phyloP scores from a whole-genome alignment of 148 eudicot species.

The Cornus florida region DNA sequence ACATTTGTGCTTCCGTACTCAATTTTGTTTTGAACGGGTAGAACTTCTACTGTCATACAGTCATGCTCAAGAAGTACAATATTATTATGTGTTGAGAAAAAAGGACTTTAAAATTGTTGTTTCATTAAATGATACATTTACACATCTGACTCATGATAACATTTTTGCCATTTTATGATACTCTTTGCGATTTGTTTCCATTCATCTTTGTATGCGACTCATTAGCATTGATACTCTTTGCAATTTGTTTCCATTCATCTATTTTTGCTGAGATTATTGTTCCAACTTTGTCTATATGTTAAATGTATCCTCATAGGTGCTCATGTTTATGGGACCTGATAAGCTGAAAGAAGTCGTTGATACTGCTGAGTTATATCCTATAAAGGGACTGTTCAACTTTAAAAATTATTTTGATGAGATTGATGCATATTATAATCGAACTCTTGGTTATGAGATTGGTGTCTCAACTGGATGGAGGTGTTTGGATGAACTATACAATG shows the following conservation, averaged over 20 bases:
- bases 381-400: constrained; percentile 71
- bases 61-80: too few species aligned
- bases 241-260: not conserved
- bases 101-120: not conserved
- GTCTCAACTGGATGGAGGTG: constrained; percentile 87
- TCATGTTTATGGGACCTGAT: constrained; percentile 68
- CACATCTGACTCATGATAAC: too few species aligned
- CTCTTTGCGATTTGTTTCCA: not conserved
- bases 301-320: constrained; percentile 52
- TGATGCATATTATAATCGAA: constrained; percentile 75
- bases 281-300: not conserved
- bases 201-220: not conserved
- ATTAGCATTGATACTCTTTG: not conserved
- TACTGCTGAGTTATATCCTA: constrained; percentile 85
- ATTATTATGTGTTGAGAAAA: not conserved
- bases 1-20: not conserved
- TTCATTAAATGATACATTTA: not conserved
- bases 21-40: too few species aligned
- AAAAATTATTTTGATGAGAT: constrained; percentile 69
- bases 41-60: too few species aligned
- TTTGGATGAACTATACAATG: constrained; percentile 72
- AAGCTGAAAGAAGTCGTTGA: constrained; percentile 63
- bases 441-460: constrained; percentile 75
- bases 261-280: not conserved
- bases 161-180: too few species aligned